Conservation (phyloP, 1,139 yeast species). For the Keqinozyma sinolaborantium region DNA sequence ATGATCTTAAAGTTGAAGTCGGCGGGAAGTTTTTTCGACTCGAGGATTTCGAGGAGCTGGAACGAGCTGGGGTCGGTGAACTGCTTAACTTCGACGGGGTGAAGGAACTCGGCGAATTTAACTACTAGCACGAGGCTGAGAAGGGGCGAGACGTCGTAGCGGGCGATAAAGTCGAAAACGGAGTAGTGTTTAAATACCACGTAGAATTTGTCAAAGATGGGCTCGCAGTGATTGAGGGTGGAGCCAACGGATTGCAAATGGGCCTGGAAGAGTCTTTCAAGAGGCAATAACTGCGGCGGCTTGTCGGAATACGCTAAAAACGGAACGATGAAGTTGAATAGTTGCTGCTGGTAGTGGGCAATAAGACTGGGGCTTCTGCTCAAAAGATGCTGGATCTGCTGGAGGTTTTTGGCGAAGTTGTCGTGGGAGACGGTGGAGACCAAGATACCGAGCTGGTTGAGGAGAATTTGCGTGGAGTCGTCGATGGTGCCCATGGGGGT, state of each 20-base stretch:
- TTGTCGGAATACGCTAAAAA: conserved; percentile 1
- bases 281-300: conserved; percentile 4
- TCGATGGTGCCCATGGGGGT: conserved; percentile 28
- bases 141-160: conserved; percentile 4
- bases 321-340: conserved; percentile 5
- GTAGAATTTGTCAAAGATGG: neutral
- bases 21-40: conserved; percentile 17
- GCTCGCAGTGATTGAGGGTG: neutral
- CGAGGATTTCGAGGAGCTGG: conserved; percentile 17
- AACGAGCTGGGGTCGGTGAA: conserved; percentile 21
- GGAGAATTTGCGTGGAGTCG: conserved; percentile 42
- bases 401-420: conserved; percentile 37
- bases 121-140: conserved; percentile 9
- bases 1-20: conserved; percentile 24
- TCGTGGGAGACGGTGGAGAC: conserved; percentile 39
- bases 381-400: conserved; percentile 48
- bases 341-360: conserved; percentile 12
- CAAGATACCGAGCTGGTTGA: conserved; percentile 53
- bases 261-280: conserved; percentile 14
- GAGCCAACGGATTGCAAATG: conserved; percentile 1
- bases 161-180: conserved; percentile 5
- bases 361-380: conserved; percentile 27
- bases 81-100: conserved; percentile 8
- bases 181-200: neutral
- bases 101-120: neutral